Base-by-base conservation (phyloP, 352 stramenopile genomes). In the Phytopythium chamaehyphon region DNA sequence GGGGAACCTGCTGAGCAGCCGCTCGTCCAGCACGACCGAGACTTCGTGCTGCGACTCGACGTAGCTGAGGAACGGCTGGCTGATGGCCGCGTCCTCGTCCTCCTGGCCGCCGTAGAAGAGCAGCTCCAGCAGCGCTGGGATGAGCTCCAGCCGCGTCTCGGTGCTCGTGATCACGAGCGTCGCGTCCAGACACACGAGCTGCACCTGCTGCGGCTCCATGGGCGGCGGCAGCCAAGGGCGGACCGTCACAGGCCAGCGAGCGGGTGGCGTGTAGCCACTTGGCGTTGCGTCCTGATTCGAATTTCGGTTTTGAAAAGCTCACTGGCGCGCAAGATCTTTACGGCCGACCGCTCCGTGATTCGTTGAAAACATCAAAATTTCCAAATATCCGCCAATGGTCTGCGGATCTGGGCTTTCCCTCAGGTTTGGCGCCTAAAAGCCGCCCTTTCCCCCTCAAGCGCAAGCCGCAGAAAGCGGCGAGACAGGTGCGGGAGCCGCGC, bases 41-140 rank as follows among this genome's bases (percentile, higher is more conserved):
- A 88, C 43, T 54, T 88, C 76, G 55, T 88, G 71, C 44, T 82
- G 69, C 19, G 73, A 84, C 64, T 88, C 71, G 18, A 83, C 73
- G 55, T 79, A 83, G 57, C 76, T 88, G 19, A 88, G 54, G 51
- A 88, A 86, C 9, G 69, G 69, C 43, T 59, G 15, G 23, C 24
- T 6, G 9, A 40, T 6, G 26, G 7, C 14, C 28, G 43, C 35
- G 8, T 39, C 26, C 18, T 55, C 19, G 19, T 18, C 11, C 31
- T 26, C 45, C 24, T 61, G 48, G 2, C 57, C 61, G 36, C 64
- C 49, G 59, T 80, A 86, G 55, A 86, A 83, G 23, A 86, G 54
- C 51, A 86, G 57, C 49, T 78, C 64, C 16, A 86, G 69, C 37
- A 86, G 59, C 26, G 67, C 56, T 36, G 69, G 62, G 22, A 83